Evolutionary conservation across 164 flowering plant genomes (phyloP).

Genomic region (Euptelea pleiosperma): DNA sequence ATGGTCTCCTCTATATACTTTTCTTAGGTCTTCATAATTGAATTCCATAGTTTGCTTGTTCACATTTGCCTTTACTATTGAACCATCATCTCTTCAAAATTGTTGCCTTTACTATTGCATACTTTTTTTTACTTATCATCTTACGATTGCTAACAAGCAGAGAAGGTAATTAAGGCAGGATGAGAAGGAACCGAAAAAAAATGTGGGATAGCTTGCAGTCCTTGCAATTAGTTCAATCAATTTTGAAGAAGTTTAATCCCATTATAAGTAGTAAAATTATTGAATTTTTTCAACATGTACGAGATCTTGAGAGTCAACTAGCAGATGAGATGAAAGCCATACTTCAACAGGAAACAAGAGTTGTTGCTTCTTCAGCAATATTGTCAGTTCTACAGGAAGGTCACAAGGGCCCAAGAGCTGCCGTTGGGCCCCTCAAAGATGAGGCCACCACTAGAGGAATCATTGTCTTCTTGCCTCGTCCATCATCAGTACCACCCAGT

Average conservation of each 20-base stretch:
- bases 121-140: too few species aligned
- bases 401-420: constrained; percentile 42
- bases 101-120: too few species aligned
- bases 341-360: constrained; percentile 63
- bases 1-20: constrained; percentile 9
- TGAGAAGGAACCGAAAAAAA: constrained; percentile 78
- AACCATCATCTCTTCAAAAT: background rate
- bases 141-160: constrained; percentile 67
- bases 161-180: constrained; percentile 77
- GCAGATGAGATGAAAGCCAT: constrained; percentile 77
- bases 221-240: constrained; percentile 38
- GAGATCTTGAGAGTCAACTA: constrained; percentile 76
- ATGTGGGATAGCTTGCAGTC: constrained; percentile 73
- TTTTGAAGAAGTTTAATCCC: background rate
- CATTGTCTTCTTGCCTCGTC: constrained; percentile 50
- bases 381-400: constrained; percentile 26
- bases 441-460: constrained; percentile 69
- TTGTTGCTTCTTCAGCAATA: constrained; percentile 40
- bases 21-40: background rate
- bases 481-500: constrained; percentile 29
- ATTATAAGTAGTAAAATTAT: too few species aligned
- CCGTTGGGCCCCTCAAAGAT: constrained; percentile 59
- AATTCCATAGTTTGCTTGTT: background rate
- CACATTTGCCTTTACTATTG: background rate
- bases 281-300: constrained; percentile 41